Conservation (phyloP, 192 early-diverging fungal species). For the Coemansia sp. region DNA sequence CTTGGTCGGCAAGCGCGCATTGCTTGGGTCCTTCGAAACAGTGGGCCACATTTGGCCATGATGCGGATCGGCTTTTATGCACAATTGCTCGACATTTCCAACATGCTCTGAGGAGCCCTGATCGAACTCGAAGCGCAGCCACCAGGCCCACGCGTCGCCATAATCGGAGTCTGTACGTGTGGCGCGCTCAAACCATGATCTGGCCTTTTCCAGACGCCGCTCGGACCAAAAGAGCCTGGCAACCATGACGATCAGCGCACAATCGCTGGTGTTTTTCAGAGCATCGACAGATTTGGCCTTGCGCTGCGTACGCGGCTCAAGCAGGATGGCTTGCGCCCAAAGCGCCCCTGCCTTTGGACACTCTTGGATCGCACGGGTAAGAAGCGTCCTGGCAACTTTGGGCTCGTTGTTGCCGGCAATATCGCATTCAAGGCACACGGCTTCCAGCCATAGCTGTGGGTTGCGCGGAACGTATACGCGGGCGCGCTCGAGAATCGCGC, state of each 20-base stretch:
- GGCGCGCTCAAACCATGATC: constrained; percentile 88
- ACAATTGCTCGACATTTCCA: constrained; percentile 62
- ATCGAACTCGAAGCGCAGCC: constrained; percentile 84
- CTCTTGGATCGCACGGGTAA: constrained; percentile 91
- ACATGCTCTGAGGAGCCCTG: background rate
- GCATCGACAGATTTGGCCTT: constrained; percentile 89
- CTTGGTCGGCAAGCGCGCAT: constrained; percentile 16
- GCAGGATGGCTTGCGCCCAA: constrained; percentile 85
- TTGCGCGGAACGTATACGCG: constrained; percentile 80
- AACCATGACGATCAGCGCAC: constrained; percentile 74
- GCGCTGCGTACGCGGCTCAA: constrained; percentile 80
- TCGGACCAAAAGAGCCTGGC: constrained; percentile 94
- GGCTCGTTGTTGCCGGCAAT: constrained; percentile 52
- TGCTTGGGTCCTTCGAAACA: constrained; percentile 68
- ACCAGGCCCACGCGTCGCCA: constrained; percentile 96
- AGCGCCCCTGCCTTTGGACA: constrained; percentile 82
- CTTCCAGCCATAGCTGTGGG: constrained; percentile 86
- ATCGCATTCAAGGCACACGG: constrained; percentile 49
- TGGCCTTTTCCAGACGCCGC: constrained; percentile 88
- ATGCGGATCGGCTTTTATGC: constrained; percentile 75
- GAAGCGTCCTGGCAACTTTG: constrained; percentile 65
- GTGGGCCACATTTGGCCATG: constrained; percentile 90
- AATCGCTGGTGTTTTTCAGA: constrained; percentile 79
- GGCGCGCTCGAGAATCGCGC: constrained; percentile 82
- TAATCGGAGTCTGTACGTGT: constrained; percentile 78